Evolutionary conservation across 2,329 filamentous ascomycete genomes (phyloP), one percentile per base, ranked within the genome.

Genomic region (Fusarium pininemorale): DNA sequence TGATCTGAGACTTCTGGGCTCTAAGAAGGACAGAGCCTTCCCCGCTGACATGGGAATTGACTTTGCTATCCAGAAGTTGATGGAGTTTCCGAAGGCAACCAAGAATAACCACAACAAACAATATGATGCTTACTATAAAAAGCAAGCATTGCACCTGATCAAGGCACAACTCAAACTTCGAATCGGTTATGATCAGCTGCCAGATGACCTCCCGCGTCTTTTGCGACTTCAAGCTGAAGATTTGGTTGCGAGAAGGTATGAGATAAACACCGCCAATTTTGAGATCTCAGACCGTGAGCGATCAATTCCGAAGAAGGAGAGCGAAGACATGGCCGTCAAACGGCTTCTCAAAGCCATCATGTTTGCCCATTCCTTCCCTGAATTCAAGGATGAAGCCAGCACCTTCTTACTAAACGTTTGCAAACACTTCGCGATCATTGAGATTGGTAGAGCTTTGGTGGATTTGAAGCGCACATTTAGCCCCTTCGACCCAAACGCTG

Each of bases 221-320:
- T 89, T 99, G 53, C 92, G 96, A 41, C 87, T 98, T 10, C 94
- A 98, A 81, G 95, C 94, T 1, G 93, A 97, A 77, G 96, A 99
- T 77, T 85, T 98, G 7, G 85, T 93, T 30, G 88, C 90, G 15
- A 90, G 90, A 72, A 96, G 94, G 76, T 89, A 90, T 61, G 91
- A 95, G 56, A 89, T 89, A 59, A 92, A 93, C 65, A 88, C 92
- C 63, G 88, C 92, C 66, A 85, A 91, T 4, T 91, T 98, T 69
- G 92, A 93, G 60, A 88, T 89, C 18, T 93, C 93, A 1, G 94
- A 98, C 73, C 89, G 93, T 48, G 90, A 94, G 42, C 93, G 92
- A 75, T 98, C 95, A 2, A 93, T 96, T 26, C 87, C 91, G 11
- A 99, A 99, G 85, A 96, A 96, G 78, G 88, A 94, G 66, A 91